Evolutionary conservation across 2,329 filamentous ascomycete species (phyloP).

Genomic region (Cladosporium sp.): DNA sequence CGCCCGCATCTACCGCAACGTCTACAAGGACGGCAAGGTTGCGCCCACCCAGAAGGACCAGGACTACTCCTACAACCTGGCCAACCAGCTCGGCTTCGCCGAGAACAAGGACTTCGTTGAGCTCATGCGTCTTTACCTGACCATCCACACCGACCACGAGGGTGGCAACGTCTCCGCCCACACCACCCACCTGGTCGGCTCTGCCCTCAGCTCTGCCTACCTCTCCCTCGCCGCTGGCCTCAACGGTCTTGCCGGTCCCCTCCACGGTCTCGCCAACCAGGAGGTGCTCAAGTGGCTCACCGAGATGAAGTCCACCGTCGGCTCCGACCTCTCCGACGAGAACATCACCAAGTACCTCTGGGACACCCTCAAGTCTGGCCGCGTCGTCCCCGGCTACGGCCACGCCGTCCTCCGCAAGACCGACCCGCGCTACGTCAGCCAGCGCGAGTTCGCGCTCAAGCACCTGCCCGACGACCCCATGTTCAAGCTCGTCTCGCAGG

Average conservation of each 20-base stretch:
- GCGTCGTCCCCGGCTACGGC: slow-evolving; percentile 95
- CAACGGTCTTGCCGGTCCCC: slow-evolving; percentile 94
- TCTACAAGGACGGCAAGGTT: slow-evolving; percentile 99
- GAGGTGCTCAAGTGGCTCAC: slow-evolving; percentile 98
- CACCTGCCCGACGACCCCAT: slow-evolving; percentile 95
- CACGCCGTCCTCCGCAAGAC: slow-evolving; percentile 99
- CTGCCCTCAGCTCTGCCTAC: slow-evolving; percentile 93
- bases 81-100: slow-evolving; percentile 97
- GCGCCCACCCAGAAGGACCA: slow-evolving; percentile 94
- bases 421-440: slow-evolving; percentile 95
- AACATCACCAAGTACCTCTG: slow-evolving; percentile 98
- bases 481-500: slow-evolving; percentile 99
- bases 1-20: slow-evolving; percentile 98
- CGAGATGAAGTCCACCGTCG: slow-evolving; percentile 95
- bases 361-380: slow-evolving; percentile 90
- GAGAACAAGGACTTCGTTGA: slow-evolving; percentile 95
- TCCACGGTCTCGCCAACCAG: slow-evolving; percentile 99
- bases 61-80: slow-evolving; percentile 99
- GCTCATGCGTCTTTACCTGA: slow-evolving; percentile 97
- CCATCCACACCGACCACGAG: slow-evolving; percentile 99
- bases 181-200: slow-evolving; percentile 96
- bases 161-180: slow-evolving; percentile 98
- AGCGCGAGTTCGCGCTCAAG: slow-evolving; percentile 92
- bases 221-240: slow-evolving; percentile 93
- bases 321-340: slow-evolving; percentile 91